Conservation (phyloP, 2,329 filamentous ascomycete genomes). For the Colletotrichum sojae region DNA sequence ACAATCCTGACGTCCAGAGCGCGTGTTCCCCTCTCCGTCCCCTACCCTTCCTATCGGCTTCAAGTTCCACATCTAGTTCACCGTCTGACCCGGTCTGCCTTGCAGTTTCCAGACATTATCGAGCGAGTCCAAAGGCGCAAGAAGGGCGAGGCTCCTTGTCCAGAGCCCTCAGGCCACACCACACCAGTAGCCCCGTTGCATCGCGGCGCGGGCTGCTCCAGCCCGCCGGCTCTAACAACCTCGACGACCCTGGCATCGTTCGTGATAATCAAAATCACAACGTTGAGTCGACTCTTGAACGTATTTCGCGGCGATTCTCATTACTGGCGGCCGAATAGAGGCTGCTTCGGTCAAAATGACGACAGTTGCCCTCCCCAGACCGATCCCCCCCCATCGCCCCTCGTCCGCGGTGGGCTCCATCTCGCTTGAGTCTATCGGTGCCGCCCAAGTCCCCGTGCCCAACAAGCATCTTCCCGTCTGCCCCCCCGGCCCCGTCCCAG, state of each 20-base stretch:
- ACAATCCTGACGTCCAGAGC: not conserved
- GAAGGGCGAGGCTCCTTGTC: too few relatives aligned
- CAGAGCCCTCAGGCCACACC: not conserved
- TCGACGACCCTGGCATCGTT: not conserved
- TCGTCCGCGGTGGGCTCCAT: slow-evolving; percentile 54
- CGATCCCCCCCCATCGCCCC: slow-evolving; percentile 61
- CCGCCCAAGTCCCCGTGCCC: slow-evolving; percentile 66
- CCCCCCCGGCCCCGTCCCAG: slow-evolving; percentile 79
- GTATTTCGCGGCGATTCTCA: not conserved
- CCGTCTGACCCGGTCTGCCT: too few relatives aligned
- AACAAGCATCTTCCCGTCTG: slow-evolving; percentile 95
- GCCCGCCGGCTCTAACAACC: not conserved
- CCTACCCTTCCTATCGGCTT: not conserved
- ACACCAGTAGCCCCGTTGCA: slow-evolving; percentile 1
- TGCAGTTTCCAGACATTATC: too few relatives aligned
- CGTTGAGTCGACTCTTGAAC: slow-evolving; percentile 17
- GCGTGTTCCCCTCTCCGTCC: not conserved
- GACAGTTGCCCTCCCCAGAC: slow-evolving; percentile 67
- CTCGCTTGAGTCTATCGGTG: slow-evolving; percentile 53
- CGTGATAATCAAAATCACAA: slow-evolving; percentile 7
- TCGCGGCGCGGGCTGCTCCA: slow-evolving; percentile 4
- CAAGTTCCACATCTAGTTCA: not conserved
- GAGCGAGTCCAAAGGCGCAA: too few relatives aligned
- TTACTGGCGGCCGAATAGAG: not conserved
- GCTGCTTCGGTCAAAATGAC: slow-evolving; percentile 54